phyloP scores from a whole-genome alignment of 768 basidiomycete genomes.

The Chalciporus pseudorubinellus region DNA sequence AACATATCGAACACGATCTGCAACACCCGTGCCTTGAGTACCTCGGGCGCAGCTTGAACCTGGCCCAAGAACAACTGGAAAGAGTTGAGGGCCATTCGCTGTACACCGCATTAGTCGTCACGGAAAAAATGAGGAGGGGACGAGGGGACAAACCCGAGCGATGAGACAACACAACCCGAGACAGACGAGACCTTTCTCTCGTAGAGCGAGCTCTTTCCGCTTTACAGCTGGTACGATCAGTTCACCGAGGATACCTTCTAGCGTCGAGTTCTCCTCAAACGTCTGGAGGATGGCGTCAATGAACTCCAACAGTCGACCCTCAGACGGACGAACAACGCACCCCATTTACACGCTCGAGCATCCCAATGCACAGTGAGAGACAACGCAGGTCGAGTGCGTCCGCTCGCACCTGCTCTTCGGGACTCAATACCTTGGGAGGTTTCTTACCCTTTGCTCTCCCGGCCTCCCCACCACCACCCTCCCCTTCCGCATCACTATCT shows the following conservation, averaged over 20 bases:
- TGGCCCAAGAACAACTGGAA: constrained; percentile 84
- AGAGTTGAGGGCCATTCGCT: constrained; percentile 43
- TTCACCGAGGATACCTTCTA: constrained; percentile 70
- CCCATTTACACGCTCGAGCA: constrained; percentile 84
- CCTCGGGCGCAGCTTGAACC: constrained; percentile 59
- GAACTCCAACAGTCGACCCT: background rate
- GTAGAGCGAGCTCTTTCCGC: constrained; percentile 71
- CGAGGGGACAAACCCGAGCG: constrained; percentile 39
- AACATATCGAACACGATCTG: constrained; percentile 83
- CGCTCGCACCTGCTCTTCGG: constrained; percentile 55
- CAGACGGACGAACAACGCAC: constrained; percentile 42
- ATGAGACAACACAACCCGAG: constrained; percentile 77
- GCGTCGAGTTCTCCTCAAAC: constrained; percentile 65
- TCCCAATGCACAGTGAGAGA: constrained; percentile 71
- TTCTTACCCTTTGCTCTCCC: constrained; percentile 12
- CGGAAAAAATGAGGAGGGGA: background rate
- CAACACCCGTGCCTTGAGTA: constrained; percentile 67
- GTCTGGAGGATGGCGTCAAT: constrained; percentile 32
- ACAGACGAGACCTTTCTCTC: constrained; percentile 65
- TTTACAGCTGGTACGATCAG: constrained; percentile 89
- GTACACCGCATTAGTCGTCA: background rate
- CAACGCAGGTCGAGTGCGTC: constrained; percentile 74
- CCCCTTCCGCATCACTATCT: constrained; percentile 34
- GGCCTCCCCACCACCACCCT: constrained; percentile 12
- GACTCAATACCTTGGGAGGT: constrained; percentile 42